Conservation (phyloP, 177 flowering plant genomes). For the Vitis hybrid region DNA sequence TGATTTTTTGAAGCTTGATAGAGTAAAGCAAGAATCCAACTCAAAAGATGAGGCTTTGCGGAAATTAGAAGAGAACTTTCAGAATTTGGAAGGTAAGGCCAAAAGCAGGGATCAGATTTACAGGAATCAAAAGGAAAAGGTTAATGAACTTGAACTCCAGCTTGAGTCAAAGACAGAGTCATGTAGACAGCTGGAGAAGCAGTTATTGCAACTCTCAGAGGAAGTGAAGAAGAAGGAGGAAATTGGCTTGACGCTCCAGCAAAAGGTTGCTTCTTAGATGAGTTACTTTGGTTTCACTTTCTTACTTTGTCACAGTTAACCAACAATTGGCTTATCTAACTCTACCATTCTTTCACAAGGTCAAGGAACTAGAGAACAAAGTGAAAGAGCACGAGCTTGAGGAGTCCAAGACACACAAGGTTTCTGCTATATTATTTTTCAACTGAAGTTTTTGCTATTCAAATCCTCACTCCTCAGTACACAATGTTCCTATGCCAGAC, state of each 20-base stretch:
- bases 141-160: slow-evolving; percentile 26
- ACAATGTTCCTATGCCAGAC: no score
- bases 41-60: slow-evolving; percentile 26
- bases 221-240: slow-evolving; percentile 26
- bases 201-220: slow-evolving; percentile 23
- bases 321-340: background rate
- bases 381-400: slow-evolving; percentile 15
- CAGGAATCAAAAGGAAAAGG: slow-evolving; percentile 24
- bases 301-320: background rate
- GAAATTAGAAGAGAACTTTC: slow-evolving; percentile 28
- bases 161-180: slow-evolving; percentile 23
- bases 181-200: slow-evolving; percentile 23
- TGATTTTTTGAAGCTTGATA: slow-evolving; percentile 25
- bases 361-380: slow-evolving; percentile 27
- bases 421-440: slow-evolving; percentile 5
- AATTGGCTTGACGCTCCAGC: slow-evolving; percentile 17
- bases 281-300: background rate
- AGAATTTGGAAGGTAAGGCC: slow-evolving; percentile 24
- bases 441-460: background rate
- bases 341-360: slow-evolving; percentile 7
- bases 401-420: slow-evolving; percentile 19
- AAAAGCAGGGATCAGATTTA: slow-evolving; percentile 24
- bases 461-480: background rate
- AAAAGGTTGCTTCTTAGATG: slow-evolving; percentile 19
- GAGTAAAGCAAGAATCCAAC: slow-evolving; percentile 26